phyloP scores from a whole-genome alignment of 2,329 filamentous ascomycete species.

The Pseudogymnoascus sp. region DNA sequence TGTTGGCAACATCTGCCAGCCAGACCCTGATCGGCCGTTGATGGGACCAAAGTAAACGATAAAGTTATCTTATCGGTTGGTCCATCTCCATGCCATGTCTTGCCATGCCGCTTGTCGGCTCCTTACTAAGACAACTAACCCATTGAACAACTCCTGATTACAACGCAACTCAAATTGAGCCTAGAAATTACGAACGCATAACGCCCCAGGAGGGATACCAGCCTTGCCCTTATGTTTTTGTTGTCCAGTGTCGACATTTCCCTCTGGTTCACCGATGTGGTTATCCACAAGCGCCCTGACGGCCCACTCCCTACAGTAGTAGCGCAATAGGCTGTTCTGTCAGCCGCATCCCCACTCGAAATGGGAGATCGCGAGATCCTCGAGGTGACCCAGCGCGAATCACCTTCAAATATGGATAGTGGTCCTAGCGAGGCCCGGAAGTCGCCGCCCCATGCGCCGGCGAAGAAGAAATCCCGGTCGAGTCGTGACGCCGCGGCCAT shows the following conservation, averaged over 20 bases:
- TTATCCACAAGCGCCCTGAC: neutral
- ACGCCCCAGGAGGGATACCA: neutral
- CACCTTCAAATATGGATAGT: neutral
- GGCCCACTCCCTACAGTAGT: neutral
- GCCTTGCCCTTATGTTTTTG: neutral
- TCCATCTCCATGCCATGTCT: neutral
- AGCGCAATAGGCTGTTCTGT: slow-evolving; percentile 1
- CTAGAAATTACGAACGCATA: neutral
- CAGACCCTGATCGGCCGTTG: neutral
- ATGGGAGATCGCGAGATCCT: slow-evolving; percentile 7
- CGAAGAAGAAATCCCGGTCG: slow-evolving; percentile 25
- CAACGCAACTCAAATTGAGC: slow-evolving; percentile 5
- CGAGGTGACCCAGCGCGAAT: slow-evolving; percentile 2
- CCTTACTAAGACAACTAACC: neutral
- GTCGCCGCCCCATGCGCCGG: neutral
- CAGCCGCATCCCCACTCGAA: neutral
- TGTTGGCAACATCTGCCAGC: neutral
- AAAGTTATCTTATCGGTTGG: neutral
- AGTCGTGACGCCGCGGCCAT: slow-evolving; percentile 26
- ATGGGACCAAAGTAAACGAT: neutral
- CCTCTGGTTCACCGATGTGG: neutral
- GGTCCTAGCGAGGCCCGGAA: neutral
- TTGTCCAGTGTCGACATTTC: neutral
- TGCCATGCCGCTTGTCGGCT: neutral
- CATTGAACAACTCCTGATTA: neutral